A percentile compares a stretch with the other conserved stretches of the same genome.
Conservation (phyloP, 345 rosid species). For the Hibiscus tridactylites region DNA sequence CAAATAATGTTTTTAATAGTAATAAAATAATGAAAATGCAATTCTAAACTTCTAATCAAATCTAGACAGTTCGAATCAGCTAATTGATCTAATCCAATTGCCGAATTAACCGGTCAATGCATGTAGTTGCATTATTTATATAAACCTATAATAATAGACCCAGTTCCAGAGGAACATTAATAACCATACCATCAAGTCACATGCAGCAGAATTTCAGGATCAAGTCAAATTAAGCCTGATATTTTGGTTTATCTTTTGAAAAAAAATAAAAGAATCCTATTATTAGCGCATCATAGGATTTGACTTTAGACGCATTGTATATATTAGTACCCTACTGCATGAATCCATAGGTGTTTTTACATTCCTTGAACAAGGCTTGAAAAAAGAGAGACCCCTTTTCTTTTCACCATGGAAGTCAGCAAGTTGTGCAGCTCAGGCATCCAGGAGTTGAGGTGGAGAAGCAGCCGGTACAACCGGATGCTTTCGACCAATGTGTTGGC, state of each 20-base stretch:
- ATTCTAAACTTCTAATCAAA: not conserved
- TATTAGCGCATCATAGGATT: not conserved
- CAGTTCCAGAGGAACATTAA: not conserved
- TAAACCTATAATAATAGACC: not conserved
- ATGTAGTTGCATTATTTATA: not conserved
- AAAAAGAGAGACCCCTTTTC: not conserved
- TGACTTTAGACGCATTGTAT: not conserved
- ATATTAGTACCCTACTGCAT: not conserved
- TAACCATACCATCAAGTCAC: not conserved
- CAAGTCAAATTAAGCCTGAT: not conserved
- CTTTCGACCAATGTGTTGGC: not conserved
- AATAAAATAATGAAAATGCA: not conserved
- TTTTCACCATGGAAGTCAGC: not conserved
- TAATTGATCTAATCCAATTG: not conserved
- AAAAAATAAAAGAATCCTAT: not conserved
- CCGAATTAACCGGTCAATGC: not conserved
- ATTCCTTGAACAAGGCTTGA: not conserved
- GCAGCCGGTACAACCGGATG: slow-evolving; percentile 6
- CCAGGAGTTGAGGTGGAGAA: slow-evolving; percentile 7
- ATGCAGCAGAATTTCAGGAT: not conserved
- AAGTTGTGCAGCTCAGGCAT: slow-evolving; percentile 13
- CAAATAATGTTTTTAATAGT: not conserved
- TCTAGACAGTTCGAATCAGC: not conserved
- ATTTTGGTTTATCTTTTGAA: not conserved
- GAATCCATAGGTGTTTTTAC: not conserved